phyloP scores from a whole-genome alignment of 257 asterid species.

The Dorcoceras hygrometricum region DNA sequence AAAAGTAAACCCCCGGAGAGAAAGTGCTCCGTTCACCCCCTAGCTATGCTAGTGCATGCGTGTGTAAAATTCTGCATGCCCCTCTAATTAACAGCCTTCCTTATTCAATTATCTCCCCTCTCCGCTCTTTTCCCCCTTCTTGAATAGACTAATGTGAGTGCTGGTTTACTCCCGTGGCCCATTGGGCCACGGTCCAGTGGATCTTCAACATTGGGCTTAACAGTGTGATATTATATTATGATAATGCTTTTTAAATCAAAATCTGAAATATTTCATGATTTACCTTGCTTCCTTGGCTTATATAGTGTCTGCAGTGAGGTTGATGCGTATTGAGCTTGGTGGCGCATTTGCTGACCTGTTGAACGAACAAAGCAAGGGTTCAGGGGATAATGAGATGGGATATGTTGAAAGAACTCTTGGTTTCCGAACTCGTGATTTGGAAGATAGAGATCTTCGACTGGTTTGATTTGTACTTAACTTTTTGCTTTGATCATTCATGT shows the following conservation, averaged over 20 bases:
- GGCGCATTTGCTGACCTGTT: constrained; percentile 95
- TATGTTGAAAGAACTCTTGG: constrained; percentile 95
- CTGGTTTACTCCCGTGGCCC: too few relatives aligned
- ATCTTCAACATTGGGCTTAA: too few relatives aligned
- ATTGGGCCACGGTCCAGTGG: too few relatives aligned
- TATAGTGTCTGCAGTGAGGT: constrained; percentile 85
- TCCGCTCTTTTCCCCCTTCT: too few relatives aligned
- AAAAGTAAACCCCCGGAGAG: too few relatives aligned
- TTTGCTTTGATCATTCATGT: constrained; percentile 16
- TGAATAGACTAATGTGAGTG: too few relatives aligned
- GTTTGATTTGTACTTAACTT: constrained; percentile 32
- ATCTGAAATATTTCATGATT: neutral
- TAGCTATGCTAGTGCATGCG: too few relatives aligned
- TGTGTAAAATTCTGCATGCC: too few relatives aligned
- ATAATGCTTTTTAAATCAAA: neutral
- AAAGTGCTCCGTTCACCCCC: too few relatives aligned
- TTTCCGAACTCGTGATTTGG: constrained; percentile 74
- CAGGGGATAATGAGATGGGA: constrained; percentile 90
- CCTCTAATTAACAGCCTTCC: too few relatives aligned
- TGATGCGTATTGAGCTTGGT: constrained; percentile 88
- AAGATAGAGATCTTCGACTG: constrained; percentile 89
- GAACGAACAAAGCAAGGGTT: constrained; percentile 92
- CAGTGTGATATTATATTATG: neutral
- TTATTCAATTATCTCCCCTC: too few relatives aligned
- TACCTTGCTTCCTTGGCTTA: constrained; percentile 12